These are phyloP conservation scores for Dryas integrifolia DNA, from an alignment of 331 rosid genomes.

Conservation along the genomic window DNA sequence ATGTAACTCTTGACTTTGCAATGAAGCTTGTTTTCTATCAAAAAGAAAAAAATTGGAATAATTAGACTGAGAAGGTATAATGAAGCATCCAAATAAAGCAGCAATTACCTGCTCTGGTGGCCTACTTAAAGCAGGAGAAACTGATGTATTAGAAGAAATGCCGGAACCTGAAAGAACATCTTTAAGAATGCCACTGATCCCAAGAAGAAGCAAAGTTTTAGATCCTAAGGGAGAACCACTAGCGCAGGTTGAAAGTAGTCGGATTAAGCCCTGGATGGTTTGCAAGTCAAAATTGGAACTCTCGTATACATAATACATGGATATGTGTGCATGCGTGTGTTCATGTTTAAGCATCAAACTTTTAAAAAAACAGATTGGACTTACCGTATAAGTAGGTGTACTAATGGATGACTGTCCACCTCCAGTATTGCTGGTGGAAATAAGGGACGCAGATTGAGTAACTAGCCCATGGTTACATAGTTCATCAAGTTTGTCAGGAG, in stretches of 20 bases:
- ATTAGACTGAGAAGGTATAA: not conserved
- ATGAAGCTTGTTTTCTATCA: no score
- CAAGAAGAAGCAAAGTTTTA: constrained; percentile 82
- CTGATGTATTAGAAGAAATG: constrained; percentile 66
- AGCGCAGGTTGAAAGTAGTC: constrained; percentile 95
- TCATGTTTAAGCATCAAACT: not conserved
- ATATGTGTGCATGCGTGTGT: no score
- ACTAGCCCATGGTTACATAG: constrained; percentile 90
- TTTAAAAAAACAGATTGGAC: constrained; percentile 23
- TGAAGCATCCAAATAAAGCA: not conserved
- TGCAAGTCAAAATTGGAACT: constrained; percentile 30
- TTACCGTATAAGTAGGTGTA: constrained; percentile 87
- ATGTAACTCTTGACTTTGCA: no score
- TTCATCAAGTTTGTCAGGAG: constrained; percentile 91
- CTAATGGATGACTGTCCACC: constrained; percentile 97
- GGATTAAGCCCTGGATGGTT: constrained; percentile 81
- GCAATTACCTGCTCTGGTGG: constrained; percentile 82
- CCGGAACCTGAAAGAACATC: constrained; percentile 92
- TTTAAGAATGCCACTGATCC: constrained; percentile 93
- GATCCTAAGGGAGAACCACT: constrained; percentile 96
- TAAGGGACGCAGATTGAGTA: constrained; percentile 88
- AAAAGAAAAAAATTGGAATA: not conserved
- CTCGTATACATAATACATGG: constrained; percentile 1
- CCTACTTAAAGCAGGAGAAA: constrained; percentile 86
- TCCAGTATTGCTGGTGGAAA: constrained; percentile 89